Base-by-base conservation (phyloP, 2,329 filamentous ascomycete genomes). In the Dactylonectria macrodidyma region DNA sequence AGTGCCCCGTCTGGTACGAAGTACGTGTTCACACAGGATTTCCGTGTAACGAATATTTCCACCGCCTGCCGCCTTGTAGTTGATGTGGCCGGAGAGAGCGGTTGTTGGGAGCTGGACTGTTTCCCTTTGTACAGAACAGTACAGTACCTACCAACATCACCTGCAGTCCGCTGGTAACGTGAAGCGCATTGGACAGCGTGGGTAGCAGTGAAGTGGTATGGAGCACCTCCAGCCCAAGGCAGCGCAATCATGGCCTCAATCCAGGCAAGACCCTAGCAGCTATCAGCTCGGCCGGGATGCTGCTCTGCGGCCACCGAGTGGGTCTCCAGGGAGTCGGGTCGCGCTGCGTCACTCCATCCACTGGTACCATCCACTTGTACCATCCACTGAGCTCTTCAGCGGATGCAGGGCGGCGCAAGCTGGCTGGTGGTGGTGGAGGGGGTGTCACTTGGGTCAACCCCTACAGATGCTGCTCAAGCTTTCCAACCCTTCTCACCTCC, bases 11-110 rank as follows among this genome's bases (percentile, higher is more conserved):
- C 50, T 54, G 24, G 64, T 70, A 72, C 68, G 65, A 73, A 58
- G 64, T 70, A 72, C 68, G 65, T 74, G 60, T 72, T 67, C 65
- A 36, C 68, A 70, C 65, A 75, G 66, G 33, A 59, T 60, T 56
- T 52, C 30, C 55, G 71, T 73, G 59, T 60, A 56, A 72, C 68
- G 66, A 48, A 71, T 55, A 59, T 65, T 58, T 66, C 58, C 46
- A 62, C 50, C 51, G 26, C 26, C 26, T 30, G 26, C 47, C 19
- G 26, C 47, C 19, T 16, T 3, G 48, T 51, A 6, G 48, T 16
- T 44, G 41, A 48, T 41, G 44, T 59, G 62, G 47, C 54, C 57
- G 47, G 48, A n/a, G 36, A 36, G 63, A 47, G 65, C 58, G 52
- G 57, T 58, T 57, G 57, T 59, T 65, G 65, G 52, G 36, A 59